Evolutionary conservation across 2,329 filamentous ascomycete genomes (phyloP).

Genomic region (Lasiodiplodia hormozganensis): DNA sequence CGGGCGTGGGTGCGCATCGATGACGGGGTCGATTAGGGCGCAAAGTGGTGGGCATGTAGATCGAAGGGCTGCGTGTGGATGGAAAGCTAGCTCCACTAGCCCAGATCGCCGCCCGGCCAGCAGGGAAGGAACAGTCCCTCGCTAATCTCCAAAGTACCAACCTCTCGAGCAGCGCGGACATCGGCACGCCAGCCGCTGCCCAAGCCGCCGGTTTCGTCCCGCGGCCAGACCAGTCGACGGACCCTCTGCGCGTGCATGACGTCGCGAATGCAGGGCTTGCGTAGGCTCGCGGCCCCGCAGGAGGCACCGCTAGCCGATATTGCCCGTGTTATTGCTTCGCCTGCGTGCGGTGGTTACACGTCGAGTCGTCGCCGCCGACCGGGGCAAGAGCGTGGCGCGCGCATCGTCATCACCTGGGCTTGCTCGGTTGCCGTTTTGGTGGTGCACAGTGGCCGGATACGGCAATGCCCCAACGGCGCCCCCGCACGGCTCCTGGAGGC

Average conservation of each 20-base stretch:
- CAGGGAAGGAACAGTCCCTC: constrained; percentile 8
- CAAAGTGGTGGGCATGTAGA: neutral
- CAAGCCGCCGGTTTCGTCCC: neutral
- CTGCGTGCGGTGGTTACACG: too few relatives aligned
- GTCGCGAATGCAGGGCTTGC: neutral
- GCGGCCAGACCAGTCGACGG: constrained; percentile 5
- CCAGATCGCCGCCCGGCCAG: constrained; percentile 1
- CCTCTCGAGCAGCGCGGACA: constrained; percentile 13
- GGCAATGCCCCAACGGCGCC: constrained; percentile 24
- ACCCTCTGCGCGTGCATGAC: neutral
- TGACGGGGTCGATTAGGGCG: constrained; percentile 26
- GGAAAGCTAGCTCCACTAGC: neutral
- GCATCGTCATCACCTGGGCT: constrained; percentile 10
- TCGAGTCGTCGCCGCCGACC: too few relatives aligned
- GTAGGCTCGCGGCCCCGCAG: neutral
- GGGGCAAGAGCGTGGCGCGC: neutral
- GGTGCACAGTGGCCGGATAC: neutral
- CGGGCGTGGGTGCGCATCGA: constrained; percentile 11
- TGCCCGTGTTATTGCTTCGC: neutral
- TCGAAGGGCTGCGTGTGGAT: constrained; percentile 13
- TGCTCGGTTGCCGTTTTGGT: constrained; percentile 2
- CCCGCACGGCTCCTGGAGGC: constrained; percentile 17
- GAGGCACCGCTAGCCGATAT: neutral
- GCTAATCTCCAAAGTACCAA: constrained; percentile 4
- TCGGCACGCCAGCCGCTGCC: constrained; percentile 12